Evolutionary conservation across 1,139 yeast species (phyloP).

Genomic region (Hanseniaspora sp.): DNA sequence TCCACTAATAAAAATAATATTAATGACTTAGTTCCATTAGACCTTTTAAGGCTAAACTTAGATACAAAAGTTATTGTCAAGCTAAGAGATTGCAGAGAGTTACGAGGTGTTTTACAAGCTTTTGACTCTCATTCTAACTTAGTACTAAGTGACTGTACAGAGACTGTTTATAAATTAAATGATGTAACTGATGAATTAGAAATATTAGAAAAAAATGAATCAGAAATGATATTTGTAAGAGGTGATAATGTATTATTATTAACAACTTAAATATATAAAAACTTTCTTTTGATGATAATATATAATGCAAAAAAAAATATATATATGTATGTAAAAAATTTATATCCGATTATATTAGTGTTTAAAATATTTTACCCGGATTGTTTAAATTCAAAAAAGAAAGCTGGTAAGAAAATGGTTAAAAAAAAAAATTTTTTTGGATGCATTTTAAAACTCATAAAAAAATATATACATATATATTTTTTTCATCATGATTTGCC

Average conservation of each 20-base stretch:
- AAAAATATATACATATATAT: no score
- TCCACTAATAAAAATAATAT: background rate
- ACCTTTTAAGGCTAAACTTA: constrained; percentile 70
- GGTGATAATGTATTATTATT: constrained; percentile 89
- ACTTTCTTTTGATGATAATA: no score
- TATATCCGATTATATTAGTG: no score
- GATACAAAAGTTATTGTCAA: constrained; percentile 84
- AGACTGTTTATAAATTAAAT: constrained; percentile 54
- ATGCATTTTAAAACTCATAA: no score
- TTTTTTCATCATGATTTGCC: no score
- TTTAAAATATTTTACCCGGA: no score
- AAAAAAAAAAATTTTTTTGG: no score
- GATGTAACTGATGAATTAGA: constrained; percentile 36
- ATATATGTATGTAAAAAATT: no score
- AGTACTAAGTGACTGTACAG: constrained; percentile 87
- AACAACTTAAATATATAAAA: constrained; percentile 35
- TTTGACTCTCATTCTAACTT: constrained; percentile 94
- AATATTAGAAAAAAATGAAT: constrained; percentile 45
- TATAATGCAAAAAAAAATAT: no score
- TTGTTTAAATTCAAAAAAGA: no score
- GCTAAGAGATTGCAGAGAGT: constrained; percentile 90
- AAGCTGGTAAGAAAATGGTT: no score
- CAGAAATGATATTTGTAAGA: constrained; percentile 89
- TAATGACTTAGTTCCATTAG: constrained; percentile 46
- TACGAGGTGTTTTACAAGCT: constrained; percentile 85